Percentiles rank a stretch among this genome's conserved stretches.
Conservation (phyloP, 1,139 yeast genomes). For the Debaryomyces sp. region DNA sequence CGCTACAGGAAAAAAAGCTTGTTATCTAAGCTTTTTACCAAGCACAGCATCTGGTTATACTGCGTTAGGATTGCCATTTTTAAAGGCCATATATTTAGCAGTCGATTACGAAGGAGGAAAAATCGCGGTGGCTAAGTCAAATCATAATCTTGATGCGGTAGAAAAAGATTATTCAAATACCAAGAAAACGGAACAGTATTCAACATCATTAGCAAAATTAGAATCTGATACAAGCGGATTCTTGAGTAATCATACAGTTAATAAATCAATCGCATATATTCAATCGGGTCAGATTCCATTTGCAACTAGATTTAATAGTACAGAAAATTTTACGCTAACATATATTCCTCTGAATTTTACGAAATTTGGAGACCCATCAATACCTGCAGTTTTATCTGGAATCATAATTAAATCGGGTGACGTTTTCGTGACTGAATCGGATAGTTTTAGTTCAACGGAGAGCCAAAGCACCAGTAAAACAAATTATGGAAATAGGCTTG, state of each 20-base stretch:
- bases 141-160: slow-evolving; percentile 15
- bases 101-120: slow-evolving; percentile 64
- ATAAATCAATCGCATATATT: slow-evolving; percentile 29
- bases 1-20: slow-evolving; percentile 59
- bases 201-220: slow-evolving; percentile 2
- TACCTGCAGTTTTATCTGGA: slow-evolving; percentile 42
- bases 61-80: slow-evolving; percentile 63
- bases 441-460: background rate
- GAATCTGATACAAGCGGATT: background rate
- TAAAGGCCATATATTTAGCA: slow-evolving; percentile 60
- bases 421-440: slow-evolving; percentile 24
- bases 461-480: background rate
- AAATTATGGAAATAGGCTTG: slow-evolving; percentile 2
- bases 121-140: slow-evolving; percentile 51
- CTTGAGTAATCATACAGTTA: background rate
- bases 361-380: slow-evolving; percentile 20
- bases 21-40: slow-evolving; percentile 60
- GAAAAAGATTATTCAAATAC: slow-evolving; percentile 8
- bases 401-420: slow-evolving; percentile 33
- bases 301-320: slow-evolving; percentile 28
- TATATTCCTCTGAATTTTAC: slow-evolving; percentile 18
- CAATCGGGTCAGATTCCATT: slow-evolving; percentile 39
- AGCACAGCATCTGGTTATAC: slow-evolving; percentile 53
- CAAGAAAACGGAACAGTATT: background rate
- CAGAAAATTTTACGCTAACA: slow-evolving; percentile 21